Evolutionary conservation across 441 rosid species (phyloP).

Genomic region (Syzygium syzygioides): DNA sequence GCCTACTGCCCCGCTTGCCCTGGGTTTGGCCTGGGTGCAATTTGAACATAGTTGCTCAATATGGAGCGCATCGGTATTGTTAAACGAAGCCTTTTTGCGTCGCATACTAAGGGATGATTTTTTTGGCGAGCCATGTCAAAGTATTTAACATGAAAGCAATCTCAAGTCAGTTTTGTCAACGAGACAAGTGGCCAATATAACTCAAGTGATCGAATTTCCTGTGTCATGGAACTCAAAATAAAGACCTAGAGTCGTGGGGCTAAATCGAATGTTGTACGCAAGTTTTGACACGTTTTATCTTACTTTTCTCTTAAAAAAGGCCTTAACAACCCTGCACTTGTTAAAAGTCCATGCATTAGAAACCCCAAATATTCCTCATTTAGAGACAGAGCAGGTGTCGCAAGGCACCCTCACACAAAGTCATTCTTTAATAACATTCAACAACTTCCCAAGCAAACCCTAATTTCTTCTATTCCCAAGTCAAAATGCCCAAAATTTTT

Average conservation of each 20-base stretch:
- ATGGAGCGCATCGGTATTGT: neutral
- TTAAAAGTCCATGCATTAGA: neutral
- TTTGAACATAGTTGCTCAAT: neutral
- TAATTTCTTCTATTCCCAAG: neutral
- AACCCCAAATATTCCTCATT: neutral
- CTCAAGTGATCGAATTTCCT: neutral
- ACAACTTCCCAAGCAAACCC: neutral
- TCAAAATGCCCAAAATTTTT: neutral
- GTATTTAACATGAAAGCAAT: neutral
- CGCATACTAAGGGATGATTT: neutral
- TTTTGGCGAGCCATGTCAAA: neutral
- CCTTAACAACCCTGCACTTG: neutral
- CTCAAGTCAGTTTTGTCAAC: neutral
- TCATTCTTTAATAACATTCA: neutral
- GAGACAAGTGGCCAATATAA: neutral
- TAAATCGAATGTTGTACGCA: neutral
- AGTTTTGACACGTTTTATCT: neutral
- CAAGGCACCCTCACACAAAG: neutral
- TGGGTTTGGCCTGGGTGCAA: neutral
- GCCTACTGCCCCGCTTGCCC: neutral
- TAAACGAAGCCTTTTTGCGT: neutral
- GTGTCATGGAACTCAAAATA: neutral
- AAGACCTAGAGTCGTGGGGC: neutral
- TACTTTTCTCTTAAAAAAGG: neutral
- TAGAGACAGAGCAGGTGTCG: neutral